Percentiles rank a stretch among this genome's conserved stretches.
Conservation (phyloP, 2,329 filamentous ascomycete species). For the Pyrenochaeta sp. region DNA sequence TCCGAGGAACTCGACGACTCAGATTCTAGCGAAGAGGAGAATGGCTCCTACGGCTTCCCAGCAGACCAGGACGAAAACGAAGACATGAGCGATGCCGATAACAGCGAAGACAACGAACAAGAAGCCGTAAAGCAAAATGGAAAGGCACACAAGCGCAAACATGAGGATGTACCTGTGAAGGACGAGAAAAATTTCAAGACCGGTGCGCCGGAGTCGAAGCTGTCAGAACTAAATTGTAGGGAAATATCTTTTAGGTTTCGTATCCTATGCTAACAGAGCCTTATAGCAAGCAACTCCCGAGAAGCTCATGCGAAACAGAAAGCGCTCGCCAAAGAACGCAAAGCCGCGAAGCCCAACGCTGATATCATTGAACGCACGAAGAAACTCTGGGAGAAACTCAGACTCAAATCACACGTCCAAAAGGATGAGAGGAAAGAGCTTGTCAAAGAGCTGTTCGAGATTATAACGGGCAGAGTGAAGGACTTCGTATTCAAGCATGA, state of each 20-base stretch:
- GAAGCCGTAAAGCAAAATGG: slow-evolving; percentile 22
- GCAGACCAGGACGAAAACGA: slow-evolving; percentile 37
- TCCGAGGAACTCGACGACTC: slow-evolving; percentile 45
- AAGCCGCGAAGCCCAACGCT: slow-evolving; percentile 90
- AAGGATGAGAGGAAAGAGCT: slow-evolving; percentile 86
- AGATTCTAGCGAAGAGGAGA: slow-evolving; percentile 47
- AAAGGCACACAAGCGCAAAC: slow-evolving; percentile 33
- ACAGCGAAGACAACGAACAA: slow-evolving; percentile 23
- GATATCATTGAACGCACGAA: slow-evolving; percentile 89
- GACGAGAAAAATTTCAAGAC: slow-evolving; percentile 38
- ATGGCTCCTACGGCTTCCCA: slow-evolving; percentile 48
- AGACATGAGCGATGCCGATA: slow-evolving; percentile 31
- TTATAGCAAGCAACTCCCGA: slow-evolving; percentile 72
- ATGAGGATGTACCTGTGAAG: slow-evolving; percentile 3
- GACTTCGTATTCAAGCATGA: slow-evolving; percentile 99
- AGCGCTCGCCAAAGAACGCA: slow-evolving; percentile 84
- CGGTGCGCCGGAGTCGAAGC: slow-evolving; percentile 28
- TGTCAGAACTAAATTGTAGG: slow-evolving; percentile 42
- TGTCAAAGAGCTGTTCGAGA: slow-evolving; percentile 87
- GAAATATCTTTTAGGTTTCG: not conserved
- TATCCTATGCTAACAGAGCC: slow-evolving; percentile 19
- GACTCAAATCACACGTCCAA: slow-evolving; percentile 91
- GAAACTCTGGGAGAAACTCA: slow-evolving; percentile 95
- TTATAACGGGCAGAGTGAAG: slow-evolving; percentile 89
- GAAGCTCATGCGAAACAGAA: slow-evolving; percentile 96